Conservation (phyloP, 495 filamentous ascomycete genomes). For the Podospora bellae-mahoneyi region DNA sequence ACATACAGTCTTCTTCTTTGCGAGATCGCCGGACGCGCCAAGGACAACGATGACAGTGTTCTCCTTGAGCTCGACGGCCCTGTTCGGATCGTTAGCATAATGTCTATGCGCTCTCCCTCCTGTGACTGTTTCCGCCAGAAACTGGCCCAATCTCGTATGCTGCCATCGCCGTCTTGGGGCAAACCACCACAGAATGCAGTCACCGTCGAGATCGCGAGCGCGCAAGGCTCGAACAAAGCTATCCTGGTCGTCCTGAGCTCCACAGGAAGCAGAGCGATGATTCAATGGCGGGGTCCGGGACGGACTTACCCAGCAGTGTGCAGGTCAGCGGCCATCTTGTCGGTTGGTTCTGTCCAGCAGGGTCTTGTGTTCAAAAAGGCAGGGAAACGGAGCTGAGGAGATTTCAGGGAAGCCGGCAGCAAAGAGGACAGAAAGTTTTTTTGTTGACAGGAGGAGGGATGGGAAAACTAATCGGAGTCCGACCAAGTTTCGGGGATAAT, state of each 20-base stretch:
- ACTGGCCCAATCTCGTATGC: neutral
- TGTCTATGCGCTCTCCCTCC: neutral
- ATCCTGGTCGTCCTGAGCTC: slow-evolving; percentile 22
- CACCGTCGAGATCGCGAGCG: slow-evolving; percentile 4
- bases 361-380: neutral
- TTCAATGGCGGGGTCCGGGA: slow-evolving; percentile 39
- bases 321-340: slow-evolving; percentile 42
- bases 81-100: slow-evolving; percentile 23
- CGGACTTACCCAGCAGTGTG: slow-evolving; percentile 39
- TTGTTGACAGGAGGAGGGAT: slow-evolving; percentile 20
- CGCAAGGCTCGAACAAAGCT: slow-evolving; percentile 12
- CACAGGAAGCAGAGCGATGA: slow-evolving; percentile 18
- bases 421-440: slow-evolving; percentile 11
- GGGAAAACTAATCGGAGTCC: slow-evolving; percentile 26
- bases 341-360: slow-evolving; percentile 17
- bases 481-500: slow-evolving; percentile 36
- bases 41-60: slow-evolving; percentile 97
- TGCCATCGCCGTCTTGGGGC: neutral
- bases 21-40: slow-evolving; percentile 94
- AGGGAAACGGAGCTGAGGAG: slow-evolving; percentile 2
- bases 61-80: slow-evolving; percentile 85
- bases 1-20: slow-evolving; percentile 98
- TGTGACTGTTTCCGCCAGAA: neutral
- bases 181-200: slow-evolving; percentile 3
- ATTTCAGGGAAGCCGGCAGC: slow-evolving; percentile 9